These are phyloP conservation scores for Rhamnella rubrinervis DNA, from an alignment of 331 rosid genomes.

Conservation along the genomic window DNA sequence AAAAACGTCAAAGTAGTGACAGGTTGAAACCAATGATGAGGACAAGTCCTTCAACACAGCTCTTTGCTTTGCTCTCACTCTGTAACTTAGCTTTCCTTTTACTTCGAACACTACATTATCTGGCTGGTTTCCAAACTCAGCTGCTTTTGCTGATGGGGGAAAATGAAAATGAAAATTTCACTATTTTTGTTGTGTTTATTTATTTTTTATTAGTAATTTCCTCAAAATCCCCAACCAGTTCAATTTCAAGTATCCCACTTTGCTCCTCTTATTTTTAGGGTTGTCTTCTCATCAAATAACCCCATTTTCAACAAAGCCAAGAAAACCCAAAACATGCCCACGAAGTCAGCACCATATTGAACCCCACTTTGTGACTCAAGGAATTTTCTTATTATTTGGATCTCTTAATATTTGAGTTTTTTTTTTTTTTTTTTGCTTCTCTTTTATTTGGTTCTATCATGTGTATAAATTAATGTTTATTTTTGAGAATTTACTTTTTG, in stretches of 20 bases:
- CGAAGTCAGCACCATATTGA: no score
- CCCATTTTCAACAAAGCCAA: no score
- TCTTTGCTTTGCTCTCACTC: background rate
- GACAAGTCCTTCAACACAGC: constrained; percentile 40
- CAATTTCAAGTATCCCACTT: background rate
- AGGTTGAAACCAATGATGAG: constrained; percentile 40
- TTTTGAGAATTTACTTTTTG: no score
- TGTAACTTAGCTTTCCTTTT: constrained; percentile 32
- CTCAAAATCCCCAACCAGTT: constrained; percentile 13
- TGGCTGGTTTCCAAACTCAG: constrained; percentile 24
- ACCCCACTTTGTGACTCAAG: no score
- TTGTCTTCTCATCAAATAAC: constrained; percentile 4
- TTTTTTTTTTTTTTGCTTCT: no score
- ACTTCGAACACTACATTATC: constrained; percentile 28
- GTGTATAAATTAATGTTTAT: no score
- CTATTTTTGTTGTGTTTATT: background rate
- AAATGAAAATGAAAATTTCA: constrained; percentile 12
- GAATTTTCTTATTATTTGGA: no score
- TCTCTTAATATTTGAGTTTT: no score
- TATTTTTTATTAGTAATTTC: constrained; percentile 1
- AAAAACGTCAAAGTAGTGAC: constrained; percentile 32
- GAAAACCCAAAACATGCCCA: no score
- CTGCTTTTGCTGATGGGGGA: constrained; percentile 17
- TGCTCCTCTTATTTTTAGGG: constrained; percentile 3
- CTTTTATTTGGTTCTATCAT: no score